phyloP scores from a whole-genome alignment of 345 rosid genomes.

The Rhodomyrtus tomentosa region DNA sequence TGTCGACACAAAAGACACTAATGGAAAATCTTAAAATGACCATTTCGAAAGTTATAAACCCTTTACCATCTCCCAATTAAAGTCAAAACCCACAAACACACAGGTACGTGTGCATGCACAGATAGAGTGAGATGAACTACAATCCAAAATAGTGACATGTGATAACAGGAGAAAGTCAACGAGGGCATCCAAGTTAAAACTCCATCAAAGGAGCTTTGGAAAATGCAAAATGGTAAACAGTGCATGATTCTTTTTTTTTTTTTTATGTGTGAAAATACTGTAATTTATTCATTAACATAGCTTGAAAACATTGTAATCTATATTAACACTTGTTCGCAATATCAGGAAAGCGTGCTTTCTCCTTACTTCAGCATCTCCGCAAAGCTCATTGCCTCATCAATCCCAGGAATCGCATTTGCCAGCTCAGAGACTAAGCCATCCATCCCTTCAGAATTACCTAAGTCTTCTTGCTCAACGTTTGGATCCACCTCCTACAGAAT shows the following conservation, averaged over 20 bases:
- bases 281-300: not conserved
- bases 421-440: conserved; percentile 83
- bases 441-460: conserved; percentile 69
- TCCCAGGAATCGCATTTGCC: conserved; percentile 96
- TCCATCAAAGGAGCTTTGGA: not conserved
- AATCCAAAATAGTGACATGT: not conserved
- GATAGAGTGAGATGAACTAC: not conserved
- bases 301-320: not conserved
- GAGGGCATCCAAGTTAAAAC: not conserved
- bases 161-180: not conserved
- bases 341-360: not conserved
- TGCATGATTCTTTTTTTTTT: not conserved
- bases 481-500: conserved; percentile 91
- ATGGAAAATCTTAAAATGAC: not conserved
- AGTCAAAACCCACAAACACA: not conserved
- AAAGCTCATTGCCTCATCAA: conserved; percentile 99
- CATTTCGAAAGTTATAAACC: not conserved
- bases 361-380: conserved; percentile 95
- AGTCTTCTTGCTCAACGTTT: conserved; percentile 71
- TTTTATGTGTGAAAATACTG: not conserved
- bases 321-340: not conserved
- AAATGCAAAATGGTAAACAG: not conserved
- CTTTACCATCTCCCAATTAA: not conserved
- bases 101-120: not conserved
- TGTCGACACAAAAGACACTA: not conserved